A percentile compares a stretch with the other conserved stretches of the same genome.
Conservation (phyloP, 805 yeast species). For the Kluyveromyces siamensis region DNA sequence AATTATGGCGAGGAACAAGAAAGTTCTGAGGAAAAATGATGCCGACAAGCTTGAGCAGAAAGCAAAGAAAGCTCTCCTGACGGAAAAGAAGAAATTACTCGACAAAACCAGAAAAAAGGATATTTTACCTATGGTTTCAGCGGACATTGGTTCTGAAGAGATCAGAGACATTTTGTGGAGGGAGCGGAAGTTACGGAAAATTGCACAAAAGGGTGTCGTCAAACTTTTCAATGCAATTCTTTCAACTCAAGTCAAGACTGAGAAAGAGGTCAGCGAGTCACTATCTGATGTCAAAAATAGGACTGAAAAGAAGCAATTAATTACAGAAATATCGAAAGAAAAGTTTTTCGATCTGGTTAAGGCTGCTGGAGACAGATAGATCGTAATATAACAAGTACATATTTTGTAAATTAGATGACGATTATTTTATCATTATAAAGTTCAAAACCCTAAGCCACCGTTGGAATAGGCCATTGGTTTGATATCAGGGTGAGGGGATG, state of each 20-base stretch:
- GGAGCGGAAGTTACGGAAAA: conserved; percentile 63
- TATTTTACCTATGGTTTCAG: conserved; percentile 56
- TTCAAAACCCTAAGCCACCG: conserved; percentile 33
- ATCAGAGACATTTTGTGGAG: conserved; percentile 51
- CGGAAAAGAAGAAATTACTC: conserved; percentile 60
- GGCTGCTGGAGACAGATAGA: conserved; percentile 48
- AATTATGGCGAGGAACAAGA: conserved; percentile 75
- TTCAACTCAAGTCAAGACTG: conserved; percentile 62
- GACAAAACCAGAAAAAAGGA: conserved; percentile 62
- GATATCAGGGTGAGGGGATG: conserved; percentile 83
- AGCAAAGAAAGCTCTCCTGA: conserved; percentile 60
- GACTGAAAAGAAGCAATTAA: conserved; percentile 43
- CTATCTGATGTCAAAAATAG: conserved; percentile 34
- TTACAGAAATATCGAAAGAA: conserved; percentile 79
- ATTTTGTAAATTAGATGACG: conserved; percentile 6
- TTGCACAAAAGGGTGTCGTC: conserved; percentile 85
- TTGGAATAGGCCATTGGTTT: conserved; percentile 90
- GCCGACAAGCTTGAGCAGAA: conserved; percentile 74
- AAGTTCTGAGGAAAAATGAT: conserved; percentile 61
- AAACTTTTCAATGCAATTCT: conserved; percentile 75
- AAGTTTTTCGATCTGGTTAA: conserved; percentile 81
- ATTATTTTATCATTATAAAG: not conserved
- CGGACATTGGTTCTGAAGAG: conserved; percentile 34
- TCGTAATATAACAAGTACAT: conserved; percentile 2
- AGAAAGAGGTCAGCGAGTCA: conserved; percentile 39